Conservation (phyloP, 1,284 basidiomycete species). For the Ganoderma meredithae region DNA sequence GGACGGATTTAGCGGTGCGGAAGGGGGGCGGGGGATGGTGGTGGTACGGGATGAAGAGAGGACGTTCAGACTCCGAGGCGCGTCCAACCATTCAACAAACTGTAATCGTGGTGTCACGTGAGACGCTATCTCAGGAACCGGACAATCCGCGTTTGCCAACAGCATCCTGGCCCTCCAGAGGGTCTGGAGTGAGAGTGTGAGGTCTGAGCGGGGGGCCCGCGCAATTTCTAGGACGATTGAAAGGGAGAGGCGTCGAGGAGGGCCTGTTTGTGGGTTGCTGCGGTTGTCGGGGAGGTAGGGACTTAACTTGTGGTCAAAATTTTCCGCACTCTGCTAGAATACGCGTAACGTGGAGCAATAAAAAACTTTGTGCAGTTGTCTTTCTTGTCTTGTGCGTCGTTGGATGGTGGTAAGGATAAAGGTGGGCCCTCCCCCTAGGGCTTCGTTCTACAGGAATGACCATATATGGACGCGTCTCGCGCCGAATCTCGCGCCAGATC, state of each 20-base stretch:
- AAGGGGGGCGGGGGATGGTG: slow-evolving; percentile 48
- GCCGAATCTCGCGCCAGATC: slow-evolving; percentile 46
- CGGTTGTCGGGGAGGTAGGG: slow-evolving; percentile 24
- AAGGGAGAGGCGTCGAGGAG: slow-evolving; percentile 22
- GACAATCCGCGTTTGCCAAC: slow-evolving; percentile 27
- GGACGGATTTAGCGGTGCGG: slow-evolving; percentile 32
- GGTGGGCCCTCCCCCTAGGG: slow-evolving; percentile 27
- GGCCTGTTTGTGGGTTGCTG: slow-evolving; percentile 23
- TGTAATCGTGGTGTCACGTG: slow-evolving; percentile 50
- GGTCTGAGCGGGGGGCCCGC: slow-evolving; percentile 17
- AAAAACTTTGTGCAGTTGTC: neutral
- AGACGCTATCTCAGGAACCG: slow-evolving; percentile 39
- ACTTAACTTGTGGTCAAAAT: slow-evolving; percentile 21
- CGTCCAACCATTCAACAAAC: slow-evolving; percentile 61
- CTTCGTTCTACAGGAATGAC: slow-evolving; percentile 44
- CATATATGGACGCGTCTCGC: slow-evolving; percentile 52
- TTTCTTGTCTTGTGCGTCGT: neutral
- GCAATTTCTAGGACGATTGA: slow-evolving; percentile 18
- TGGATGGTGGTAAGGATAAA: slow-evolving; percentile 18
- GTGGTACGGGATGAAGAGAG: slow-evolving; percentile 58
- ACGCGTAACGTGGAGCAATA: slow-evolving; percentile 14
- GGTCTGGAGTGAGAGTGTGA: slow-evolving; percentile 17
- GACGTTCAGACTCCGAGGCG: slow-evolving; percentile 64
- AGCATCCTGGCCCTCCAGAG: slow-evolving; percentile 19
- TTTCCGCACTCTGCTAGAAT: slow-evolving; percentile 15